Evolutionary conservation across 164 flowering plant genomes (phyloP).

Genomic region (Cinnamomum micranthum): DNA sequence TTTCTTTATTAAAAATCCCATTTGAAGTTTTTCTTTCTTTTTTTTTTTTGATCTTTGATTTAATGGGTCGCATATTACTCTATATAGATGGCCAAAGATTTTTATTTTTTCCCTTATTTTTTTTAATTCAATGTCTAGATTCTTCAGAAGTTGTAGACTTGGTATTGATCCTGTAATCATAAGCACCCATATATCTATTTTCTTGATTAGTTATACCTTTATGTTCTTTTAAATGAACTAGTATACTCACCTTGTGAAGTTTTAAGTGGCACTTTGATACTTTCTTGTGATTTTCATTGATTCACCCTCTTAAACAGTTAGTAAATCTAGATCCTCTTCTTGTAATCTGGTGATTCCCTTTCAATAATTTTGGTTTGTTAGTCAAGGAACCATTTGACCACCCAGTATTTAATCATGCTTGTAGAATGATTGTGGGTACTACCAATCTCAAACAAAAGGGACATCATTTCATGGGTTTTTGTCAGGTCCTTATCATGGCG

Average conservation of each 20-base stretch:
- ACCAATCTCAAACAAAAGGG: not conserved
- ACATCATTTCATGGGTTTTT: conserved; percentile 11
- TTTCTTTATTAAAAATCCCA: no score
- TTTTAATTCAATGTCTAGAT: not conserved
- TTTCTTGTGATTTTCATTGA: not conserved
- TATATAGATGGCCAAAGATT: no score
- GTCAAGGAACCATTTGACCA: not conserved
- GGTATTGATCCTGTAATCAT: not conserved
- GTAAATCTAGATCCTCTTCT: not conserved
- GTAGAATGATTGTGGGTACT: not conserved
- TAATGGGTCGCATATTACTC: no score
- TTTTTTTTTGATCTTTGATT: no score
- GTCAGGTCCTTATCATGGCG: conserved; percentile 86
- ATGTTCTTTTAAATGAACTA: not conserved
- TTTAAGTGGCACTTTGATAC: not conserved
- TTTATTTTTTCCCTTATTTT: not conserved
- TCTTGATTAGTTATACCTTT: not conserved
- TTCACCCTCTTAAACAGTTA: no score
- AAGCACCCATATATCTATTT: not conserved
- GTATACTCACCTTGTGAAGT: not conserved
- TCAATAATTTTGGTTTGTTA: not conserved
- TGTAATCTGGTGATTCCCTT: not conserved
- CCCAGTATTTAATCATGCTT: not conserved
- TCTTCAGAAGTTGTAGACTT: not conserved
- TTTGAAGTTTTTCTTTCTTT: no score